Evolutionary conservation across 2,329 filamentous ascomycete genomes (phyloP).

Genomic region (Fusarium tjaetaba): DNA sequence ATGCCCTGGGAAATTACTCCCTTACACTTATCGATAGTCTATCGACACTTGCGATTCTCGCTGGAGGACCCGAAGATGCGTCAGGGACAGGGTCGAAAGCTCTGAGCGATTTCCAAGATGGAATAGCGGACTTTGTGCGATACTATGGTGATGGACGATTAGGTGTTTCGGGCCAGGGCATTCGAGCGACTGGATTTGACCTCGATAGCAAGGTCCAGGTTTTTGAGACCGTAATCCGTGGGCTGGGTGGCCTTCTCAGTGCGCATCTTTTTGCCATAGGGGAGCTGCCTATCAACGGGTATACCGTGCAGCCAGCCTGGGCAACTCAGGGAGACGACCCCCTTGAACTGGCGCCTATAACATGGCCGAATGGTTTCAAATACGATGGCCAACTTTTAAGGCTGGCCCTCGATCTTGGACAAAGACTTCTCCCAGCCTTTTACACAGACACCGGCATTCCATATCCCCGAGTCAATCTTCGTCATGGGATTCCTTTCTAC

Average conservation of each 20-base stretch:
- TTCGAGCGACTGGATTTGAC: conserved; percentile 84
- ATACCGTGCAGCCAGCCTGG: conserved; percentile 61
- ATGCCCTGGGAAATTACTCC: conserved; percentile 96
- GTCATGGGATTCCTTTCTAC: conserved; percentile 92
- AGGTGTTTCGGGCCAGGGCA: conserved; percentile 74
- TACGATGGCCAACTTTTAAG: conserved; percentile 92
- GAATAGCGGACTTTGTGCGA: conserved; percentile 77
- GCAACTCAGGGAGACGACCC: conserved; percentile 49
- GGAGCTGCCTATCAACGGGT: conserved; percentile 86
- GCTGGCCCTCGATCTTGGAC: conserved; percentile 86
- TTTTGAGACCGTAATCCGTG: conserved; percentile 96
- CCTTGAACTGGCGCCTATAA: conserved; percentile 64
- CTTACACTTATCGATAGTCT: conserved; percentile 94
- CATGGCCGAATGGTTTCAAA: conserved; percentile 79
- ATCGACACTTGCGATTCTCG: conserved; percentile 91
- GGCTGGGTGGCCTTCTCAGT: conserved; percentile 88
- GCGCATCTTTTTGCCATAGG: conserved; percentile 94
- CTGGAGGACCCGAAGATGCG: conserved; percentile 70
- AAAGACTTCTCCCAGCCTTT: conserved; percentile 89
- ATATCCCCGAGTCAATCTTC: conserved; percentile 92
- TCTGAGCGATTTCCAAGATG: conserved; percentile 80
- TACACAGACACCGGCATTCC: conserved; percentile 91
- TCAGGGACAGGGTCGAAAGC: conserved; percentile 57
- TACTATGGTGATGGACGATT: conserved; percentile 87
- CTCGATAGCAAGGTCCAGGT: conserved; percentile 98